Evolutionary conservation across 2,329 filamentous ascomycete species (phyloP).

Genomic region (Penicillium fuscoglaucum): DNA sequence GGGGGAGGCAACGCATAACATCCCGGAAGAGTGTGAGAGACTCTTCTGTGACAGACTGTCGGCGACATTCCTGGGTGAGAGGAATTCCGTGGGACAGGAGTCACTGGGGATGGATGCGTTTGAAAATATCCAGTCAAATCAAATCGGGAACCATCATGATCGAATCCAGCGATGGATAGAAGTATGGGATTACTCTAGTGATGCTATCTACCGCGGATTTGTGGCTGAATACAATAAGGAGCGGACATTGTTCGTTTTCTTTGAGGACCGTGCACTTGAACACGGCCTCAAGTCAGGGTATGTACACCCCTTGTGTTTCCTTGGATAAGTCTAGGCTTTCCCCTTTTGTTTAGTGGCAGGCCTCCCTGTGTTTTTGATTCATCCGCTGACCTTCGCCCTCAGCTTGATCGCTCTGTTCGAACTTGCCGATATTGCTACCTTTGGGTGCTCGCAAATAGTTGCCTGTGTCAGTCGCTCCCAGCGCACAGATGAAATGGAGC

Average conservation of each 20-base stretch:
- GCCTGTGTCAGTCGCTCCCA: slow-evolving; percentile 76
- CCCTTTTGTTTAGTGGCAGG: neutral
- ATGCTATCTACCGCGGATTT: slow-evolving; percentile 83
- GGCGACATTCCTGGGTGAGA: slow-evolving; percentile 94
- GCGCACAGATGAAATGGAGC: slow-evolving; percentile 61
- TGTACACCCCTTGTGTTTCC: slow-evolving; percentile 38
- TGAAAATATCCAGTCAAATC: slow-evolving; percentile 33
- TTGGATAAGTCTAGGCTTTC: neutral
- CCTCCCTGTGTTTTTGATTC: neutral
- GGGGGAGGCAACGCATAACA: slow-evolving; percentile 94
- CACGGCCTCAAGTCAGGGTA: slow-evolving; percentile 86
- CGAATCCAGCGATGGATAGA: slow-evolving; percentile 40
- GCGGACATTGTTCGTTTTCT: slow-evolving; percentile 83
- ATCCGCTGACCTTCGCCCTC: slow-evolving; percentile 5
- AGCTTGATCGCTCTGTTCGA: slow-evolving; percentile 90
- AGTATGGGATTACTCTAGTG: slow-evolving; percentile 73
- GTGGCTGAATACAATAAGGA: slow-evolving; percentile 68
- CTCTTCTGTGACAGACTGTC: slow-evolving; percentile 98
- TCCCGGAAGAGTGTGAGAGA: slow-evolving; percentile 99
- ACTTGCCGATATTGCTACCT: slow-evolving; percentile 69
- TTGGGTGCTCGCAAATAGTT: slow-evolving; percentile 75
- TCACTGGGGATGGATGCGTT: slow-evolving; percentile 83
- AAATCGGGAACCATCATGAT: slow-evolving; percentile 24
- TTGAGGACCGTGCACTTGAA: slow-evolving; percentile 70
- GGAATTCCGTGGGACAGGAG: slow-evolving; percentile 72